Percentiles rank a stretch among this genome's conserved stretches.
Evolutionary conservation across 2,329 filamentous ascomycete genomes (phyloP).

Genomic region (Raffaelea arxii): DNA sequence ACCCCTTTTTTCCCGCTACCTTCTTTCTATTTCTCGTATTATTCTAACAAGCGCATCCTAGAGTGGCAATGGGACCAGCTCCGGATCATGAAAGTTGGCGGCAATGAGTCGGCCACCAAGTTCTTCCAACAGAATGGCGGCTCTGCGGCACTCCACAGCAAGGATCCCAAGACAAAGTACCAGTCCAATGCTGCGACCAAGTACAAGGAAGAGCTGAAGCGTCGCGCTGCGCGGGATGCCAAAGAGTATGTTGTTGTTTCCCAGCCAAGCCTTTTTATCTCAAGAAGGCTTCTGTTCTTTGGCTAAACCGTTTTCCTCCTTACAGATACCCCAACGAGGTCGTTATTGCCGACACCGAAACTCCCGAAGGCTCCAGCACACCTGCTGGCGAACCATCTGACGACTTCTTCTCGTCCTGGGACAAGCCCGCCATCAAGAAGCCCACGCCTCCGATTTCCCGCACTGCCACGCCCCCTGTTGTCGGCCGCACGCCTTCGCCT

Average conservation of each 20-base stretch:
- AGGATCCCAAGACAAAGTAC: conserved; percentile 95
- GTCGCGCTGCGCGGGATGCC: conserved; percentile 72
- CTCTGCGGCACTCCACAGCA: conserved; percentile 86
- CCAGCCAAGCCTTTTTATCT: neutral
- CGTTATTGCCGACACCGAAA: conserved; percentile 64
- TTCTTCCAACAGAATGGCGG: conserved; percentile 97
- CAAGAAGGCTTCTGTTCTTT: no score
- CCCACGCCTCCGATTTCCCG: conserved; percentile 89
- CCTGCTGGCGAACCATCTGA: conserved; percentile 76
- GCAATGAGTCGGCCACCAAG: conserved; percentile 95
- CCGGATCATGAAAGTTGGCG: conserved; percentile 94
- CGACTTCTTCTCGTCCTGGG: conserved; percentile 99
- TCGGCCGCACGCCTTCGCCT: conserved; percentile 77
- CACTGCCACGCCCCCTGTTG: conserved; percentile 72
- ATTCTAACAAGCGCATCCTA: conserved; percentile 20
- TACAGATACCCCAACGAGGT: conserved; percentile 75
- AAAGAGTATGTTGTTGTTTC: conserved; percentile 66
- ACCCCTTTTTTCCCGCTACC: conserved; percentile 26
- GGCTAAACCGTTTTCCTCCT: neutral
- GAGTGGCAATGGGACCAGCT: conserved; percentile 99
- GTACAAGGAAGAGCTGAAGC: conserved; percentile 95
- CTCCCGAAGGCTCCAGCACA: conserved; percentile 58
- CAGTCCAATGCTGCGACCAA: conserved; percentile 86
- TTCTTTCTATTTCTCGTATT: neutral
- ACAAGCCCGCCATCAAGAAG: conserved; percentile 93